Conservation (phyloP, 2,329 filamentous ascomycete species). For the Sporothrix euskadiensis region DNA sequence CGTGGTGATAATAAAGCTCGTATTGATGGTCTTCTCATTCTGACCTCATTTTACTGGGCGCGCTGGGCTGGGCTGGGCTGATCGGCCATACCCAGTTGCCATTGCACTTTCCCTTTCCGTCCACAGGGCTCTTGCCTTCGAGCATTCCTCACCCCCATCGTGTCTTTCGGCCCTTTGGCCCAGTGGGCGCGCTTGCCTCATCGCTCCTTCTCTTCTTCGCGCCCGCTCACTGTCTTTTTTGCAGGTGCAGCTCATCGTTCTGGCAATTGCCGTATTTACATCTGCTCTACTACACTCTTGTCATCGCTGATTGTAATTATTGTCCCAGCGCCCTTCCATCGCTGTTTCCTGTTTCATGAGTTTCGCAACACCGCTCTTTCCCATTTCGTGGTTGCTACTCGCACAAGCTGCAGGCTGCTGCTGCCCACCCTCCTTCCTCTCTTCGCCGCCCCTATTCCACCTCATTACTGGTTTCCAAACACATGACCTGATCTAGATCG, state of each 20-base stretch:
- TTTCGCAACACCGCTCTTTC: slow-evolving; percentile 11
- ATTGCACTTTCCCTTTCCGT: slow-evolving; percentile 6
- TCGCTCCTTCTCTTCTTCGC: background rate
- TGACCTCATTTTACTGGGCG: background rate
- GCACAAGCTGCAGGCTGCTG: slow-evolving; percentile 18
- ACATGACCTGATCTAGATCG: slow-evolving; percentile 23
- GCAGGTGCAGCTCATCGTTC: background rate
- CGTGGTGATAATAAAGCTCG: background rate
- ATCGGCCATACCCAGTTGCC: background rate
- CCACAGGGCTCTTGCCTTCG: slow-evolving; percentile 14
- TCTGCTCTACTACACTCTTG: background rate
- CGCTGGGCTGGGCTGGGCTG: background rate
- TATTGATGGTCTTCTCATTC: slow-evolving; percentile 1
- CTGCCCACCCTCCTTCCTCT: background rate
- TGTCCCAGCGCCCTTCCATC: background rate
- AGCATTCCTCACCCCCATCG: background rate
- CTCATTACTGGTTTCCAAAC: slow-evolving; percentile 1
- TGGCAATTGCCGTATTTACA: background rate
- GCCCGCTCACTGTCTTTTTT: slow-evolving; percentile 5
- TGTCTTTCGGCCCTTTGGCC: slow-evolving; percentile 4
- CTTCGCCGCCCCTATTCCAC: background rate
- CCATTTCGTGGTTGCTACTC: background rate
- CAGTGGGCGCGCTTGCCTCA: background rate
- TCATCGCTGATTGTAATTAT: background rate
- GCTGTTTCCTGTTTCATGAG: background rate